Evolutionary conservation across 345 rosid species (phyloP), one percentile per base, ranked within the genome.

Genomic region (Zanthoxylum bungeanum): DNA sequence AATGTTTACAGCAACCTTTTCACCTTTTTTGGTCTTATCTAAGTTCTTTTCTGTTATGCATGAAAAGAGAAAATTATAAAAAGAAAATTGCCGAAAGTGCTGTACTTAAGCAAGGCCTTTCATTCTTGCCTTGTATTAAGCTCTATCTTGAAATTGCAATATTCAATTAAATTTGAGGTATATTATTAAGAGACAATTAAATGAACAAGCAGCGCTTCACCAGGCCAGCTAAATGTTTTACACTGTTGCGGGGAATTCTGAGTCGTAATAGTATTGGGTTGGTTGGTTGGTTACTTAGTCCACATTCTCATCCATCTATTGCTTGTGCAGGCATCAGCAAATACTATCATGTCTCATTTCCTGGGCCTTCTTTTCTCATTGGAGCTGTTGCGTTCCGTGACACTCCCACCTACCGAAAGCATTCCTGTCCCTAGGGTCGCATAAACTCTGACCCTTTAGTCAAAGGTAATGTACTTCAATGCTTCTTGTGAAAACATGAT

Each of bases 291-390:
- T 44, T 60, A 17, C 50, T 69, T 25, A 50, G 6, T 25, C 30
- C 9, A 2, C 52, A 3, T 57, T 49, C 58, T 64, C 27, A 56
- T 68, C 11, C 22, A 61, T 58, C 68, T 36, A 11, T 46, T 75
- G 39, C 30, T 76, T 57, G 37, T 85, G 86, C 86, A 95, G 99
- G 99, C 99, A 66, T 89, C 97, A 5, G 97, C 96, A 42, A 92
- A 92, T 83, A 89, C 98, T 1, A 82, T 93, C 80, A 94, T 95
- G 28, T 95, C 99, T 74, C 99, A 95, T 79, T 95, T 95, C 76
- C 80, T 93, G 60, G 98, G 99, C 33, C 93, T 95, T 44, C 84
- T 87, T 58, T 93, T 80, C 88, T 89, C 98, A 2, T 77, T 89
- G 85, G 99, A 95, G 82, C 86, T 95, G 74, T 83, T 95, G 85